Conservation (phyloP, 208 protist genomes). For the Crithidia mellificae region DNA sequence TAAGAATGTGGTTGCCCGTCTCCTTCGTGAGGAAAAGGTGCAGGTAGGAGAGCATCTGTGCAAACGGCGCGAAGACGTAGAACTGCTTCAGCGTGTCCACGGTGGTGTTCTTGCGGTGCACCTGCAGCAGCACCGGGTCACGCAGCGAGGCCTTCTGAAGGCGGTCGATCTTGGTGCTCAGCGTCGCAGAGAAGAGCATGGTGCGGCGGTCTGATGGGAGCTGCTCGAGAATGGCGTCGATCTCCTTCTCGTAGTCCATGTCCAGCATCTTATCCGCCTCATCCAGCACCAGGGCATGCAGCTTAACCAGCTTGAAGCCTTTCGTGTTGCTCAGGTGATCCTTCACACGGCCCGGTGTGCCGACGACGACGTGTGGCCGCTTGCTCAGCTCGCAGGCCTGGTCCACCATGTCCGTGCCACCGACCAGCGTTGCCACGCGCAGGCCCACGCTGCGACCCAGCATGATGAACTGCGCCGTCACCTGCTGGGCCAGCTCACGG, state of each 20-base stretch:
- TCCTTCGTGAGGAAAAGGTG: conserved; percentile 89
- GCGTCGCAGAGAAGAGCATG: conserved; percentile 98
- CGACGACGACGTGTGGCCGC: conserved; percentile 97
- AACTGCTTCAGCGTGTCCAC: conserved; percentile 96
- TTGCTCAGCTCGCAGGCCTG: conserved; percentile 95
- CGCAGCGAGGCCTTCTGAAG: conserved; percentile 97
- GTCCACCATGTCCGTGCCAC: conserved; percentile 94
- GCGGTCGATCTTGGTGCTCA: conserved; percentile 98
- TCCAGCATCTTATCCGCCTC: conserved; percentile 99
- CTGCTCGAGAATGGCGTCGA: conserved; percentile 96
- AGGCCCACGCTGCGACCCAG: conserved; percentile 91
- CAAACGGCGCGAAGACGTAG: conserved; percentile 97
- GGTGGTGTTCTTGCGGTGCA: conserved; percentile 96
- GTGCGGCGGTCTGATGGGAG: conserved; percentile 91
- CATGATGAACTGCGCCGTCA: conserved; percentile 93
- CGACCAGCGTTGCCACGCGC: conserved; percentile 90
- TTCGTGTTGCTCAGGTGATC: conserved; percentile 99
- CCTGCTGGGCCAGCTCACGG: conserved; percentile 98
- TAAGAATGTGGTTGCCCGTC: conserved; percentile 88
- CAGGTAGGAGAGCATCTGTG: conserved; percentile 89
- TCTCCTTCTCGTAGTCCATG: conserved; percentile 98
- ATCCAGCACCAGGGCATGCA: conserved; percentile 97
- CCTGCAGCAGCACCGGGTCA: conserved; percentile 96
- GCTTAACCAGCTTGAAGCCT: conserved; percentile 95
- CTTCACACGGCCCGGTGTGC: conserved; percentile 97